These are phyloP conservation scores for Arctostaphylos glauca DNA, from an alignment of 148 eudicot genomes.

Conservation along the genomic window DNA sequence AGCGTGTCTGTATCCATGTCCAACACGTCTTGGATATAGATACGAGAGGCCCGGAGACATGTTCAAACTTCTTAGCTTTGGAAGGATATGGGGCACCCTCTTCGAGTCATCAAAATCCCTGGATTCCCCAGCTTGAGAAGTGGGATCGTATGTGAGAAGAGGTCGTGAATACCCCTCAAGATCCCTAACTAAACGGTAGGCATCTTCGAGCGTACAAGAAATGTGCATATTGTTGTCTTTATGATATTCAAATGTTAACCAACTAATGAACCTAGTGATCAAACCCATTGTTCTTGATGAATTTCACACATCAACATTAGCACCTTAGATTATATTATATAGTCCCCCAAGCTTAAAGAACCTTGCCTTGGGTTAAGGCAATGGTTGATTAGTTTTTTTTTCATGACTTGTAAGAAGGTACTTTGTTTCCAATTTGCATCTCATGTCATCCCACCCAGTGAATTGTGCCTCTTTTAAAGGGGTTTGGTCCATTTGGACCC, in stretches of 20 bases:
- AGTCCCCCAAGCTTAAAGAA: not conserved
- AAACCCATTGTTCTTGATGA: not conserved
- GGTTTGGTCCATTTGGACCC: not conserved
- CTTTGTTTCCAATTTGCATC: not conserved
- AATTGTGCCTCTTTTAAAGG: not conserved
- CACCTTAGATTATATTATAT: not conserved
- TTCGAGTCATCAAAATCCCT: not conserved
- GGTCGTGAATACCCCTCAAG: not conserved
- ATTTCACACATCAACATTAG: not conserved
- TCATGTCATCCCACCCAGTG: not conserved
- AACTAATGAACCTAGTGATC: not conserved
- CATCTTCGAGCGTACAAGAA: not conserved
- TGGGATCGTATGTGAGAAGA: not conserved
- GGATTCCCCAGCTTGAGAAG: not conserved
- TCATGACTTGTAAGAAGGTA: not conserved
- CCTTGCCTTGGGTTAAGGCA: not conserved
- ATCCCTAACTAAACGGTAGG: not conserved
- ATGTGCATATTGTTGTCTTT: not conserved
- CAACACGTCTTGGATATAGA: no score
- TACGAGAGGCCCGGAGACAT: not conserved
- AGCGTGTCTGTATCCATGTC: not conserved
- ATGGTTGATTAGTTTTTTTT: not conserved
- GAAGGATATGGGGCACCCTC: not conserved
- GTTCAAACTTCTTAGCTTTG: not conserved
- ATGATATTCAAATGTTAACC: not conserved